Conservation (phyloP, 768 basidiomycete species). For the Pisolithus albus region DNA sequence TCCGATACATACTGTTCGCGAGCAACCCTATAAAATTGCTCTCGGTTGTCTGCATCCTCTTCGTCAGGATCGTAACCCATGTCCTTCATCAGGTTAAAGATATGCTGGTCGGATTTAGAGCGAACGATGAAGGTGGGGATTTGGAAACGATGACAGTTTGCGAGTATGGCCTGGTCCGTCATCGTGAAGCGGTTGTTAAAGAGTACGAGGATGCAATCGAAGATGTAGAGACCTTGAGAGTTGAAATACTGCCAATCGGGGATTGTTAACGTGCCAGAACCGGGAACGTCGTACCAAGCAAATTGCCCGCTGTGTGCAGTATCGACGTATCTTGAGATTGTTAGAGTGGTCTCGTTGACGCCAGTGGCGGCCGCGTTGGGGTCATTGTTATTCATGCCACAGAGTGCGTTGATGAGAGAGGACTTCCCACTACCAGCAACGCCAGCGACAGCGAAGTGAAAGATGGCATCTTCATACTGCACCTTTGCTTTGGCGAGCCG, state of each 20-base stretch:
- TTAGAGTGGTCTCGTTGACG: constrained; percentile 23
- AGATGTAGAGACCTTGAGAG: constrained; percentile 29
- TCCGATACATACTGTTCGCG: constrained; percentile 8
- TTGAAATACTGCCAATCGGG: constrained; percentile 33
- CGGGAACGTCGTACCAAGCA: constrained; percentile 32
- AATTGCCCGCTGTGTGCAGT: constrained; percentile 12
- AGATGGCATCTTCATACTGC: constrained; percentile 19
- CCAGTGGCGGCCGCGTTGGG: constrained; percentile 22
- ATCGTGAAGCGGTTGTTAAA: constrained; percentile 29
- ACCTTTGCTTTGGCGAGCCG: constrained; percentile 8
- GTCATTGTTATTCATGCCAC: constrained; percentile 20
- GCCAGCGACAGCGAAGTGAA: constrained; percentile 30
- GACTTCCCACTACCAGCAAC: constrained; percentile 26
- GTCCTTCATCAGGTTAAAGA: constrained; percentile 19
- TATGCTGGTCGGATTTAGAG: constrained; percentile 7
- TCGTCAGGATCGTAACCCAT: constrained; percentile 18
- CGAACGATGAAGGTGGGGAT: constrained; percentile 31
- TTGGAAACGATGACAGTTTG: constrained; percentile 22
- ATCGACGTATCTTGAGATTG: constrained; percentile 20
- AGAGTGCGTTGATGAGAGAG: constrained; percentile 22
- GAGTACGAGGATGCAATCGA: constrained; percentile 30
- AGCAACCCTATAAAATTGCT: constrained; percentile 1
- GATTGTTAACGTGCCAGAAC: constrained; percentile 28
- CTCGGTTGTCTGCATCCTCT: not conserved
- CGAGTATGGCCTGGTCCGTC: constrained; percentile 29